These are phyloP conservation scores for Carex kokanica DNA, from an alignment of 176 grass and related monocot species.

Conservation along the genomic window DNA sequence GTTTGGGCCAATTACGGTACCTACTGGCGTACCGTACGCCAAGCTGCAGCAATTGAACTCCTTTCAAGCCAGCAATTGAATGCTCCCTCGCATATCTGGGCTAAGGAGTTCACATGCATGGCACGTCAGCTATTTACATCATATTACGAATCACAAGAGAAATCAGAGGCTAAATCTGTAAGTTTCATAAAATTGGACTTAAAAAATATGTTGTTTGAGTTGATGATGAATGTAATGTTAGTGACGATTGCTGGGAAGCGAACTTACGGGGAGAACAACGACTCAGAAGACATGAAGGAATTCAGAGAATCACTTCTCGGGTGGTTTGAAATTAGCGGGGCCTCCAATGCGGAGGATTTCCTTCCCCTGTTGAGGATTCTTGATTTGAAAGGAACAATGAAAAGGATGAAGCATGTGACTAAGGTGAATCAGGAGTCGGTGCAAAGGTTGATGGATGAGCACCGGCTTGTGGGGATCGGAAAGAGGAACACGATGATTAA, in stretches of 20 bases:
- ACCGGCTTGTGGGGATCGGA: no score
- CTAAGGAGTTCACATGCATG: neutral
- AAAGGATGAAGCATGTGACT: no score
- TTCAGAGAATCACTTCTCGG: constrained; percentile 1
- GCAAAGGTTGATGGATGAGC: constrained; percentile 11
- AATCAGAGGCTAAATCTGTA: neutral
- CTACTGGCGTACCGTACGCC: neutral
- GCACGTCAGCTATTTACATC: neutral
- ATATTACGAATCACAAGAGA: neutral
- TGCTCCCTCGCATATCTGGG: constrained; percentile 10
- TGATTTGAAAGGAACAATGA: constrained; percentile 13
- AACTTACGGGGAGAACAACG: neutral
- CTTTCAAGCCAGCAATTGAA: neutral
- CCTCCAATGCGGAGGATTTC: constrained; percentile 1
- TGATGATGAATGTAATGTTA: no score
- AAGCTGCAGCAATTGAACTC: neutral
- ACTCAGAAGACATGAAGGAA: neutral
- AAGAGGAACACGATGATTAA: no score
- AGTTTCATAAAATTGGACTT: constrained; percentile 6
- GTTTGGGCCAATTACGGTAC: constrained; percentile 6
- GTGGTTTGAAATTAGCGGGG: constrained; percentile 3
- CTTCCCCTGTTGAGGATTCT: constrained; percentile 20
- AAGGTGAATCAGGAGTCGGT: no score
- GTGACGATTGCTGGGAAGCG: neutral
- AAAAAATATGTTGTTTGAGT: constrained; percentile 1